These are phyloP conservation scores for Geranium brycei DNA, from an alignment of 345 rosid genomes.

Conservation along the genomic window DNA sequence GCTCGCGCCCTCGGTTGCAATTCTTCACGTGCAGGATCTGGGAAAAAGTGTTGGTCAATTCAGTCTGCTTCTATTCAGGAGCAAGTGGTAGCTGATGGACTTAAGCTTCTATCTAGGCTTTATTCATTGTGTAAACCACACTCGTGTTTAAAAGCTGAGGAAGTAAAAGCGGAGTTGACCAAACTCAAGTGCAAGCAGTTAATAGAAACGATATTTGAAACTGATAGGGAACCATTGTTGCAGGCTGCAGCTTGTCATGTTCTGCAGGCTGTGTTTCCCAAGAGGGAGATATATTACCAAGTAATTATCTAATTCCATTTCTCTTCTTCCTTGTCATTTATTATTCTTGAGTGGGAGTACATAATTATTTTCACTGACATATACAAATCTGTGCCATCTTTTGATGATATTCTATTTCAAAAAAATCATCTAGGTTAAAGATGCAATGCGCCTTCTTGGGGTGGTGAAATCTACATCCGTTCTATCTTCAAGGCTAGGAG, in stretches of 20 bases:
- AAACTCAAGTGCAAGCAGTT: constrained; percentile 71
- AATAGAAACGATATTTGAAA: constrained; percentile 71
- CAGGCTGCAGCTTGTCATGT: constrained; percentile 87
- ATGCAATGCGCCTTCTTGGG: constrained; percentile 84
- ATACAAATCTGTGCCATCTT: background rate
- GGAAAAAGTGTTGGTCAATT: constrained; percentile 48
- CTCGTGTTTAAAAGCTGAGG: constrained; percentile 27
- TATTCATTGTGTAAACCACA: constrained; percentile 42
- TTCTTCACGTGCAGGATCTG: constrained; percentile 47
- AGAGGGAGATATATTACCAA: constrained; percentile 75
- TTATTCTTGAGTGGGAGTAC: background rate
- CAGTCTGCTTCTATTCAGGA: constrained; percentile 69
- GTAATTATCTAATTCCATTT: constrained; percentile 21
- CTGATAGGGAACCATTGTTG: constrained; percentile 75
- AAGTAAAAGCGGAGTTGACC: constrained; percentile 34
- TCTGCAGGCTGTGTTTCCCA: constrained; percentile 72
- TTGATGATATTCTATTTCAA: background rate
- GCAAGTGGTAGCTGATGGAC: constrained; percentile 88
- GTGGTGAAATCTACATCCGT: constrained; percentile 71
- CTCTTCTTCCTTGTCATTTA: background rate
- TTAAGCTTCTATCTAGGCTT: constrained; percentile 62
- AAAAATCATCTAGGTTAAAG: constrained; percentile 52
- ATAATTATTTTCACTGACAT: background rate
- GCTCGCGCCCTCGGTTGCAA: constrained; percentile 82
- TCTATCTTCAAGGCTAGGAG: constrained; percentile 67